Conservation (phyloP, 2,329 filamentous ascomycete species). For the Akanthomyces muscarius region DNA sequence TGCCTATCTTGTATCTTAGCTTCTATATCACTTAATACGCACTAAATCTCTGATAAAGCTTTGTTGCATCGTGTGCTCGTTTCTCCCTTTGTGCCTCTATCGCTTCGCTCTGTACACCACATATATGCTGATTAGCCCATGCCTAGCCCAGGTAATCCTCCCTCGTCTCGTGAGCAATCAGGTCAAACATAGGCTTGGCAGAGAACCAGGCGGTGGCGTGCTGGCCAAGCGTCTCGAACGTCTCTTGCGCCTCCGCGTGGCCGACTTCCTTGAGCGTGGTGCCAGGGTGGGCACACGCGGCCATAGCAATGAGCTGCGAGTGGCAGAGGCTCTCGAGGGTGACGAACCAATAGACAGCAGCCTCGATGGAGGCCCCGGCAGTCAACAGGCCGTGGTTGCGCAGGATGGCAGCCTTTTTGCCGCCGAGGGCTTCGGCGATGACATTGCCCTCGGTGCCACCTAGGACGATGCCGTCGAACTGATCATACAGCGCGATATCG, state of each 20-base stretch:
- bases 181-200: constrained; percentile 29
- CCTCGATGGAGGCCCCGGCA: constrained; percentile 46
- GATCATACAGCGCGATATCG: constrained; percentile 41
- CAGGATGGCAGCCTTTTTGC: constrained; percentile 49
- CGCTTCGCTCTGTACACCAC: too few relatives aligned
- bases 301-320: constrained; percentile 51
- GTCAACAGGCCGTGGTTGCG: constrained; percentile 54
- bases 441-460: constrained; percentile 46
- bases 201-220: constrained; percentile 64
- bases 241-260: constrained; percentile 64
- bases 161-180: constrained; percentile 8
- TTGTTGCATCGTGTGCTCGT: too few relatives aligned
- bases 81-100: too few relatives aligned
- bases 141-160: constrained; percentile 12
- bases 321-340: constrained; percentile 47
- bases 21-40: too few relatives aligned
- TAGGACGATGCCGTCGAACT: constrained; percentile 50
- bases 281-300: constrained; percentile 58
- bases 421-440: constrained; percentile 45
- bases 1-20: too few relatives aligned
- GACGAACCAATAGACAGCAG: constrained; percentile 52
- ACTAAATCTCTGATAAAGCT: too few relatives aligned
- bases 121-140: too few relatives aligned
- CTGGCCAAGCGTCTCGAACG: constrained; percentile 61
- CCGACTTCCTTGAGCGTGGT: constrained; percentile 62